Evolutionary conservation across 2,329 filamentous ascomycete species (phyloP).

Genomic region (Colletotrichum scovillei): DNA sequence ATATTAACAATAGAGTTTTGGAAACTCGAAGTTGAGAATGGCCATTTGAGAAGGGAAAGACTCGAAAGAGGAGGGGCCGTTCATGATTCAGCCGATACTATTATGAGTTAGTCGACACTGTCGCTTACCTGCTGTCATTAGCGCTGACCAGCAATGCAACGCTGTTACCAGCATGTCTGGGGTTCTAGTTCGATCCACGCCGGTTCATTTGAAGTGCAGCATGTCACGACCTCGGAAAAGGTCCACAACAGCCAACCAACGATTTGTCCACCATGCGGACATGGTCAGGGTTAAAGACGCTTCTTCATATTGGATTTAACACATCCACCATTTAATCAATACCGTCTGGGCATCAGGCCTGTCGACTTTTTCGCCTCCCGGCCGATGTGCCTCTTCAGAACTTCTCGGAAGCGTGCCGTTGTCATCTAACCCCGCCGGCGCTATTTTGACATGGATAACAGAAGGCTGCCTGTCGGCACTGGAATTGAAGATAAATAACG

Average conservation of each 20-base stretch:
- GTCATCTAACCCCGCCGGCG: background rate
- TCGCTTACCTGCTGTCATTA: background rate
- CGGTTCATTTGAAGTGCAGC: background rate
- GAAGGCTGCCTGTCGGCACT: background rate
- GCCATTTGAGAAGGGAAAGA: background rate
- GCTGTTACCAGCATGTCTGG: background rate
- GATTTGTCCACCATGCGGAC: background rate
- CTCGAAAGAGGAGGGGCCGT: background rate
- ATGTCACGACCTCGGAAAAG: background rate
- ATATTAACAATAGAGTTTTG: background rate
- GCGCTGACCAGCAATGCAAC: slow-evolving; percentile 18
- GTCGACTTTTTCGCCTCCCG: background rate
- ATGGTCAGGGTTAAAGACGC: background rate
- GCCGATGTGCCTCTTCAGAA: background rate
- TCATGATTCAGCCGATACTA: background rate
- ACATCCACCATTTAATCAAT: too few relatives aligned
- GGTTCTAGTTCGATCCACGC: background rate
- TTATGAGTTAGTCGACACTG: too few relatives aligned
- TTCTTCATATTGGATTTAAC: background rate
- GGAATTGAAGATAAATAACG: background rate
- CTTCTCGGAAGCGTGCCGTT: background rate
- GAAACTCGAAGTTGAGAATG: background rate
- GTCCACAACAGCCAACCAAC: slow-evolving; percentile 1
- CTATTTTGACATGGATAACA: background rate
- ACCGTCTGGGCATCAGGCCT: background rate